A percentile compares a stretch with the other conserved stretches of the same genome.
phyloP scores from a whole-genome alignment of 2,329 filamentous ascomycete species.

The Aotearoamyces nothofagi region DNA sequence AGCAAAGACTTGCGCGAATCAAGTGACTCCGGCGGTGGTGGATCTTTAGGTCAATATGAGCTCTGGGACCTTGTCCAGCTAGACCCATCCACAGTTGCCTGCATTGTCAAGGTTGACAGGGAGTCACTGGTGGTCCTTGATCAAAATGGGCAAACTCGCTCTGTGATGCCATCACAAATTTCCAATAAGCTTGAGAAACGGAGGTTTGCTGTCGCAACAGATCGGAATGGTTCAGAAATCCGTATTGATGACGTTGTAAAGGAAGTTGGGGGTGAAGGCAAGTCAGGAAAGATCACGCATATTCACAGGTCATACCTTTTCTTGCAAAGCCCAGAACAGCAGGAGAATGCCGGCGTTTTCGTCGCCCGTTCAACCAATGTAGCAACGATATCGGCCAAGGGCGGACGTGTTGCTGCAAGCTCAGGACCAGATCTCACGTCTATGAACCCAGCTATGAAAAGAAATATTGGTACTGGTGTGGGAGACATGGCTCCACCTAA shows the following conservation, averaged over 20 bases:
- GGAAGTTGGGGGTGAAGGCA: conserved; percentile 72
- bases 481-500: conserved; percentile 52
- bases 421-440: conserved; percentile 66
- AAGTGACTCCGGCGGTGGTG: conserved; percentile 77
- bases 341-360: conserved; percentile 81
- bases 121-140: conserved; percentile 84
- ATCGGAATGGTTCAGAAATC: conserved; percentile 87
- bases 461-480: conserved; percentile 39
- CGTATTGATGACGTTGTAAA: conserved; percentile 83
- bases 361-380: conserved; percentile 78
- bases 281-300: conserved; percentile 80
- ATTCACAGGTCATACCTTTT: conserved; percentile 90
- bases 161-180: conserved; percentile 80
- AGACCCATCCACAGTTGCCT: conserved; percentile 82
- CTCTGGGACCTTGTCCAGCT: conserved; percentile 91
- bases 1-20: conserved; percentile 93
- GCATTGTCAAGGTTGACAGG: conserved; percentile 87
- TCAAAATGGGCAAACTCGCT: conserved; percentile 71
- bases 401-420: conserved; percentile 53
- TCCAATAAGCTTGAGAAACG: conserved; percentile 75
- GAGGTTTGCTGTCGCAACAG: conserved; percentile 76
- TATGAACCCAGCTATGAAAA: conserved; percentile 84
- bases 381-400: conserved; percentile 85
- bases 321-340: conserved; percentile 67
- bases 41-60: conserved; percentile 74